These are phyloP conservation scores for Salix suchowensis DNA, from an alignment of 345 rosid species.

Conservation along the genomic window DNA sequence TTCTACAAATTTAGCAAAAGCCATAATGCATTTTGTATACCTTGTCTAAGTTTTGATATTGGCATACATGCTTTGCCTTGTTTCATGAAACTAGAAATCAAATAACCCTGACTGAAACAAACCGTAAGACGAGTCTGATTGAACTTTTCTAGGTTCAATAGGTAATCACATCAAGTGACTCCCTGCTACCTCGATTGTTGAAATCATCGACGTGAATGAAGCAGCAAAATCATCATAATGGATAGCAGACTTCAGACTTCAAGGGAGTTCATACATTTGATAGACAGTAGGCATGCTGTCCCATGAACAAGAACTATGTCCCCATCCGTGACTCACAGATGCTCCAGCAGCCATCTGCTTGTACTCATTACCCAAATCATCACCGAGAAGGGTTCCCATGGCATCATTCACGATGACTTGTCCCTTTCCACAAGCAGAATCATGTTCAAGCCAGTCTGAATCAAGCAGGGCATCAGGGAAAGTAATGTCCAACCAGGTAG, in stretches of 20 bases:
- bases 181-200: conserved; percentile 9
- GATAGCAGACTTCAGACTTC: conserved; percentile 28
- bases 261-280: conserved; percentile 58
- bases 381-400: conserved; percentile 62
- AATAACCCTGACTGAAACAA: conserved; percentile 13
- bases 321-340: conserved; percentile 53
- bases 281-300: conserved; percentile 81
- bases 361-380: conserved; percentile 60
- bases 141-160: conserved; percentile 10
- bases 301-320: conserved; percentile 65
- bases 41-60: conserved; percentile 10
- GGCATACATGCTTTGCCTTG: conserved; percentile 13
- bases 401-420: conserved; percentile 53
- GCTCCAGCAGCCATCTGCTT: conserved; percentile 47
- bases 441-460: conserved; percentile 72
- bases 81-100: conserved; percentile 8
- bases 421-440: conserved; percentile 48
- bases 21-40: conserved; percentile 13
- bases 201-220: conserved; percentile 14
- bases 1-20: conserved; percentile 15
- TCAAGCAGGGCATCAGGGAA: conserved; percentile 63
- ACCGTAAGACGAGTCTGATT: conserved; percentile 8
- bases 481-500: conserved; percentile 28
- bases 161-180: conserved; percentile 6
- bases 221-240: background rate